Base-by-base conservation (phyloP, 169 alveolate genomes). In the Cryptosporidium baileyi region DNA sequence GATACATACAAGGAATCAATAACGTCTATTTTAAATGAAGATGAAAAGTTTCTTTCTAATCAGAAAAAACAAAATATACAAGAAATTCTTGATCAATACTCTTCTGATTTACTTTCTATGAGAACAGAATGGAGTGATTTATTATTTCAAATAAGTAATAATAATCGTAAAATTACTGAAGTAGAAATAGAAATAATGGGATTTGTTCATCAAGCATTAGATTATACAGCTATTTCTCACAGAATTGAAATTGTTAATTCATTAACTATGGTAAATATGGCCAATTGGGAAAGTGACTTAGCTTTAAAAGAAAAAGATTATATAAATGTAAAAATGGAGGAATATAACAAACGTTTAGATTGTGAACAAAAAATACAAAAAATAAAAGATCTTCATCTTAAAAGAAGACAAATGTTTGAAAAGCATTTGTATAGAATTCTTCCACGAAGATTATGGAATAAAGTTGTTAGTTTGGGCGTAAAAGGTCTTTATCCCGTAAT, bases 61-160 rank as follows among this genome's bases (percentile, higher is more conserved):
- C 26, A 57, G 43, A 74, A 51, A 54, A 51, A 8, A 5, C 74
- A 74, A 19, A 43, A 19, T 8, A 74, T 74, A 24, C 60, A 45
- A 19, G 67, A 74, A 11, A 19, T 74, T 2, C 6, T 74, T 8
- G 85, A 74, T 74, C 32, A 74, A 74, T 74, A 74, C 54, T 54
- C 67, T 22, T 52, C 85, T 5, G 85, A 74, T 38, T 22, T 74
- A 1, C 41, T 74, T 2, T 52, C 85, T 30, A 54, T 74, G 67
- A 51, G 85, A 74, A 74, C 85, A 26, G 85, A 74, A 11, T 74
- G 85, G 85, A 61, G 67, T 24, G 67, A 74, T 19, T 74, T 74
- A 40, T 26, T 74, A 41, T 74, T 38, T 26, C 85, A 74, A 17
- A 51, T 74, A 22, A 74, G 85, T 59, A 74, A 74, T 28, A 74